A percentile compares a stretch with the other conserved stretches of the same genome.
Conservation (phyloP, 306 rosid species). For the Gillenia trifoliata region DNA sequence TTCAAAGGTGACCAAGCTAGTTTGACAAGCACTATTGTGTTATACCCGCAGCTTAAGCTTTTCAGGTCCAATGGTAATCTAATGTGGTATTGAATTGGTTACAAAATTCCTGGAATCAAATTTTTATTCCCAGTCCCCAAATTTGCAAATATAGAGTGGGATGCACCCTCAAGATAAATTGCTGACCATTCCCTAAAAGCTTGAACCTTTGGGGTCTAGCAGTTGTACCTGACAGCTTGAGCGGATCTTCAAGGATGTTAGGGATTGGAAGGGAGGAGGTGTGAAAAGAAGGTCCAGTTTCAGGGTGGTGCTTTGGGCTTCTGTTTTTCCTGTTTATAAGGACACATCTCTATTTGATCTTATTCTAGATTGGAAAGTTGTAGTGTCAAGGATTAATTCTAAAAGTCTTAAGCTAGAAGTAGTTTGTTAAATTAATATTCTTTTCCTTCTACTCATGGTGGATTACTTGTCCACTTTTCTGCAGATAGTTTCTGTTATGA, state of each 20-base stretch:
- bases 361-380: background rate
- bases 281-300: background rate
- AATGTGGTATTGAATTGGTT: background rate
- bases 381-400: background rate
- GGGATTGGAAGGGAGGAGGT: background rate
- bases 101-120: background rate
- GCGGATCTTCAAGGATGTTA: background rate
- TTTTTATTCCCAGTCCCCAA: background rate
- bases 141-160: background rate
- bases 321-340: background rate
- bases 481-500: background rate
- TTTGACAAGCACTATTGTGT: background rate
- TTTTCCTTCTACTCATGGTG: background rate
- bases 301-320: background rate
- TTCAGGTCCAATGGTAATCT: background rate
- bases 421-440: background rate
- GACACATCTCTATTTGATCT: background rate
- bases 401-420: background rate
- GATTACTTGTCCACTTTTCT: background rate
- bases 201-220: no score
- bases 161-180: background rate
- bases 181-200: background rate
- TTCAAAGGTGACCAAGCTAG: background rate
- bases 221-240: no score
- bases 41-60: background rate